Evolutionary conservation across 2,329 filamentous ascomycete species (phyloP).

Genomic region (Epichloe uncinata): DNA sequence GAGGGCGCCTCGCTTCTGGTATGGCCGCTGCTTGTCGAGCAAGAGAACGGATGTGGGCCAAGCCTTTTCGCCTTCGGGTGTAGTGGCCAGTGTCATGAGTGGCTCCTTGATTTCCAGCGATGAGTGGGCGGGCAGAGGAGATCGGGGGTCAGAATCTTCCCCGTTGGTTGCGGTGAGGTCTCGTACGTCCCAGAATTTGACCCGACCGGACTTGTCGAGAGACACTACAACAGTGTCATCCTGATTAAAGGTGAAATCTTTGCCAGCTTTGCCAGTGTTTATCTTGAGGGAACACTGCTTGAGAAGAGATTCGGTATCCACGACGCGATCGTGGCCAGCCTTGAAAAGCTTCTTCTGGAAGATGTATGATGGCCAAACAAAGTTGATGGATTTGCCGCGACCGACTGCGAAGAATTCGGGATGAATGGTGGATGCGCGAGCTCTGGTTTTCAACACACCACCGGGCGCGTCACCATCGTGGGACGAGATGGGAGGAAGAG

Average conservation of each 20-base stretch:
- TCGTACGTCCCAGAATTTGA: conserved; percentile 97
- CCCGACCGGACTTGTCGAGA: conserved; percentile 87
- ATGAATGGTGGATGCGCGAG: conserved; percentile 76
- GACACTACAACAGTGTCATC: conserved; percentile 92
- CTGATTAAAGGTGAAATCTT: conserved; percentile 95
- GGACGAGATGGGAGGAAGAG: conserved; percentile 73
- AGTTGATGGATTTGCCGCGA: conserved; percentile 88
- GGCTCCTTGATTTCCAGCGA: conserved; percentile 73
- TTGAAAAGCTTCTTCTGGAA: conserved; percentile 51
- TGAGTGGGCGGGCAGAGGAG: conserved; percentile 39
- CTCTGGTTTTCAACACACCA: conserved; percentile 88
- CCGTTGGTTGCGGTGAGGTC: conserved; percentile 49
- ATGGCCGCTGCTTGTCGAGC: conserved; percentile 90
- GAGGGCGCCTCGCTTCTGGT: conserved; percentile 76
- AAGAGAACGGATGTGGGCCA: conserved; percentile 95
- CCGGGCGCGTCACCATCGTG: conserved; percentile 86
- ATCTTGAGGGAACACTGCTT: conserved; percentile 84
- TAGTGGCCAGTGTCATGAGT: conserved; percentile 74
- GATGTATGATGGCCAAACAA: conserved; percentile 59
- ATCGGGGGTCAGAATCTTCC: conserved; percentile 36
- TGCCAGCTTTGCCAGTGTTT: conserved; percentile 92
- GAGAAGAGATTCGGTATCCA: conserved; percentile 79
- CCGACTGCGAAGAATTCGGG: conserved; percentile 92
- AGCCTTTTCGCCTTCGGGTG: conserved; percentile 78
- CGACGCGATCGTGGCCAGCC: conserved; percentile 49